Percentiles rank a stretch among this genome's conserved stretches.
phyloP scores from a whole-genome alignment of 2,329 filamentous ascomycete genomes.

The Teratosphaeria pseudoeucalypti region DNA sequence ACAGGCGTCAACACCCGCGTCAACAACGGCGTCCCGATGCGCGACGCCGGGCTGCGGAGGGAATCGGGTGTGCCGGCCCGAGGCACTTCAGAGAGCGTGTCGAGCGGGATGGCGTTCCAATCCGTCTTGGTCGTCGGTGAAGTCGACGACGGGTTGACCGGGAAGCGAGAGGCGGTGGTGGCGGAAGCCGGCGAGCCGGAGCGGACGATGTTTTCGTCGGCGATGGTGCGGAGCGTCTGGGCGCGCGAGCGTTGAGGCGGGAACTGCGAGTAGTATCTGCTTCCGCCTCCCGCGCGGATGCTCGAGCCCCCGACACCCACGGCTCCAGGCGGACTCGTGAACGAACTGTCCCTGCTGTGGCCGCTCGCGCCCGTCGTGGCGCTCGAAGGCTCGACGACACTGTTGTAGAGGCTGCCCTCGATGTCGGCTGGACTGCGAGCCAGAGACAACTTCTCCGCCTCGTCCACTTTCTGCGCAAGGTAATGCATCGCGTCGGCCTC shows the following conservation, averaged over 20 bases:
- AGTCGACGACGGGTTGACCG: not conserved
- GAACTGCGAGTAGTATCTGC: not conserved
- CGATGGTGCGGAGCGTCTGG: not conserved
- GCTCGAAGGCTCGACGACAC: not conserved
- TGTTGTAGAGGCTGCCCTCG: not conserved
- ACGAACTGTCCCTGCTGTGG: not conserved
- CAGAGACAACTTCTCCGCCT: not conserved
- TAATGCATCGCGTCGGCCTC: not conserved
- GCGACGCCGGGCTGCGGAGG: not conserved
- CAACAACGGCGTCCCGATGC: not conserved
- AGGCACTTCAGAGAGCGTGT: not conserved
- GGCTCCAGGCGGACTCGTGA: not conserved
- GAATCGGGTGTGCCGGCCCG: not conserved
- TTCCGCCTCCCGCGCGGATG: not conserved
- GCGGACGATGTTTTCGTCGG: not conserved
- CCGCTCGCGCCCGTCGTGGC: not conserved
- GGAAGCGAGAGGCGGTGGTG: not conserved
- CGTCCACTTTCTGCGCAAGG: not conserved
- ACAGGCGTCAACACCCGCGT: not conserved
- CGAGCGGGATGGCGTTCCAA: not conserved
- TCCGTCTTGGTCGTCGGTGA: not conserved
- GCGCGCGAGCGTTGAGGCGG: not conserved
- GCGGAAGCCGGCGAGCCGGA: not conserved
- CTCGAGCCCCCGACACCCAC: not conserved
- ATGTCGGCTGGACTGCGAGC: not conserved